phyloP scores from a whole-genome alignment of 768 basidiomycete genomes.

The Goffeauzyma gilvescens region DNA sequence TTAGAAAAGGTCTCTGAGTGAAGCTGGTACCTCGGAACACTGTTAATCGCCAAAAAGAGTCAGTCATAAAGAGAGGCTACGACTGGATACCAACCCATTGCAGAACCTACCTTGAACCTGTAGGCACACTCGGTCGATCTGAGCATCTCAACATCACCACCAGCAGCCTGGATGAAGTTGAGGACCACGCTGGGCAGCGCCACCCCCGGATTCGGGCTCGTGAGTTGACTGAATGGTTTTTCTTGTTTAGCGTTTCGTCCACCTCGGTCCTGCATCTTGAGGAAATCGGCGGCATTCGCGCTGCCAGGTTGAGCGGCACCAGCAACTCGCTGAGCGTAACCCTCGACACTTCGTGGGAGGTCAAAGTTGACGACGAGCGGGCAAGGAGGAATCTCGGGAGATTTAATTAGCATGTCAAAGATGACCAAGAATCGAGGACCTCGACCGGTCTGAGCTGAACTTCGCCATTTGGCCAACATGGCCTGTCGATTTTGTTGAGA shows the following conservation, averaged over 20 bases:
- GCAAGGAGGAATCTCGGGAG: slow-evolving; percentile 69
- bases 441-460: slow-evolving; percentile 7
- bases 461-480: slow-evolving; percentile 56
- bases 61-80: not conserved
- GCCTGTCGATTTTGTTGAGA: slow-evolving; percentile 60
- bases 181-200: slow-evolving; percentile 82
- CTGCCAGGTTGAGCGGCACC: slow-evolving; percentile 27
- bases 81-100: slow-evolving; percentile 49
- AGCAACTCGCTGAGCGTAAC: slow-evolving; percentile 68
- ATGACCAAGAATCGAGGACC: slow-evolving; percentile 49
- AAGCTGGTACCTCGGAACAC: slow-evolving; percentile 15
- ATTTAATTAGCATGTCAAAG: slow-evolving; percentile 83
- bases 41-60: not conserved
- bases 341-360: slow-evolving; percentile 51
- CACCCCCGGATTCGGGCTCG: too few species aligned
- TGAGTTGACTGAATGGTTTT: not conserved
- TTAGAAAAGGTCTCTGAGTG: slow-evolving; percentile 14
- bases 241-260: not conserved
- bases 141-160: slow-evolving; percentile 95
- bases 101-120: slow-evolving; percentile 33
- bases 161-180: slow-evolving; percentile 92
- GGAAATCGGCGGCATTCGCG: too few species aligned
- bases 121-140: slow-evolving; percentile 97
- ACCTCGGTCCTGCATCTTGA: not conserved
- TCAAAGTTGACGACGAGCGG: slow-evolving; percentile 93